These are phyloP conservation scores for Aspergillus sp. DNA, from an alignment of 2,329 filamentous ascomycete genomes.

Conservation along the genomic window DNA sequence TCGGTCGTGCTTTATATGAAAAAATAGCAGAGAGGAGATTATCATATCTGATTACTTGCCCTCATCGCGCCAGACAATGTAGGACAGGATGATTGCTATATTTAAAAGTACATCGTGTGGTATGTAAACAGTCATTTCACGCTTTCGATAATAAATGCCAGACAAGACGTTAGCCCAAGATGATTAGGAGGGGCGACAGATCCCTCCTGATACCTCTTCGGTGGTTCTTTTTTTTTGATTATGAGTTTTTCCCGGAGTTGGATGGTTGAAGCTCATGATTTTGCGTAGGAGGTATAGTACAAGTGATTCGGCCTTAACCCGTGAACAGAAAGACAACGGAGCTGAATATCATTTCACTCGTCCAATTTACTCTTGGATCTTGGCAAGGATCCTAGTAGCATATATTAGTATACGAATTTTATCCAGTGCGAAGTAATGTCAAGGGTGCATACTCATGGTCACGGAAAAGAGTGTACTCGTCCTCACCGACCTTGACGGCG, in stretches of 20 bases:
- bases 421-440: too few relatives aligned
- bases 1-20: too few relatives aligned
- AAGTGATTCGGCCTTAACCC: slow-evolving; percentile 25
- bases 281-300: slow-evolving; percentile 37
- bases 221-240: slow-evolving; percentile 19
- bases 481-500: slow-evolving; percentile 94
- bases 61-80: slow-evolving; percentile 18
- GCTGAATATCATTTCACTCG: slow-evolving; percentile 8
- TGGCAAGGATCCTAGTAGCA: slow-evolving; percentile 80
- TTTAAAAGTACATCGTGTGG: slow-evolving; percentile 38
- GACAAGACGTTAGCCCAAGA: slow-evolving; percentile 20
- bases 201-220: slow-evolving; percentile 7
- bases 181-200: slow-evolving; percentile 9
- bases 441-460: slow-evolving; percentile 84
- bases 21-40: slow-evolving; percentile 32
- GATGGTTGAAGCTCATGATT: slow-evolving; percentile 30
- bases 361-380: slow-evolving; percentile 87
- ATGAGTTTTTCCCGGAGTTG: slow-evolving; percentile 24
- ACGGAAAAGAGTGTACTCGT: slow-evolving; percentile 93
- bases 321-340: slow-evolving; percentile 22
- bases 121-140: slow-evolving; percentile 33
- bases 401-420: too few relatives aligned
- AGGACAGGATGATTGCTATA: slow-evolving; percentile 25
- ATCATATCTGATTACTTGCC: slow-evolving; percentile 33
- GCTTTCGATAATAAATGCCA: slow-evolving; percentile 28